These are phyloP conservation scores for Blastobotrys indianensis DNA, from an alignment of 1,139 yeast species.

Conservation along the genomic window DNA sequence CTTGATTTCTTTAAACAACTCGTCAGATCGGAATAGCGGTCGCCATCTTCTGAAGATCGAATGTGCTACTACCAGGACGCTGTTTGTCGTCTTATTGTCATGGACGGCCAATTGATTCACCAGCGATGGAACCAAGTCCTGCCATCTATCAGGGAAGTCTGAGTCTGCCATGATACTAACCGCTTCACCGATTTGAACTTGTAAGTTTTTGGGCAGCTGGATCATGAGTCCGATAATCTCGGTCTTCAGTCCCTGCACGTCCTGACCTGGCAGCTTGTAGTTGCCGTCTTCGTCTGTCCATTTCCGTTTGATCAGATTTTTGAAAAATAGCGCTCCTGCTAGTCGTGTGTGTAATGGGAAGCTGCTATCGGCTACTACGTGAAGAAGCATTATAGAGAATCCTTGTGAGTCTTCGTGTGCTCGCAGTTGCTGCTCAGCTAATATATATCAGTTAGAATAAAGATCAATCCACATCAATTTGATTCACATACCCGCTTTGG, in stretches of 20 bases:
- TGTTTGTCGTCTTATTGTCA: conserved; percentile 72
- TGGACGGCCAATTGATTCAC: conserved; percentile 52
- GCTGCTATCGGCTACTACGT: conserved; percentile 63
- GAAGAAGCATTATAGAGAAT: conserved; percentile 68
- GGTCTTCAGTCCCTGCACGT: conserved; percentile 61
- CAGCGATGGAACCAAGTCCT: conserved; percentile 63
- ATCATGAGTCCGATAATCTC: conserved; percentile 85
- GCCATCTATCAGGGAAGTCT: conserved; percentile 93
- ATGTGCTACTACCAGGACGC: conserved; percentile 87
- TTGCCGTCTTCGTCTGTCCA: conserved; percentile 92
- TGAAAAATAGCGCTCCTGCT: conserved; percentile 88
- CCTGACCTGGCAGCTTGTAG: conserved; percentile 55
- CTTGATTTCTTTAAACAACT: conserved; percentile 77
- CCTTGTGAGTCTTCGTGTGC: conserved; percentile 61
- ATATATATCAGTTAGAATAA: neutral
- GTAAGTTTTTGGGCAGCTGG: conserved; percentile 64
- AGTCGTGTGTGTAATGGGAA: conserved; percentile 56
- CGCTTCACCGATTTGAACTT: conserved; percentile 89
- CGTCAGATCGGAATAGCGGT: conserved; percentile 88
- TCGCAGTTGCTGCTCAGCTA: conserved; percentile 43
- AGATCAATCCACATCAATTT: neutral
- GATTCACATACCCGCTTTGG: conserved; percentile 13
- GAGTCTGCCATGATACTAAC: conserved; percentile 89
- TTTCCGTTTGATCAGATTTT: conserved; percentile 73
- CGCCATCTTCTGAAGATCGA: conserved; percentile 97